These are phyloP conservation scores for Didymella sp. DNA, from an alignment of 2,329 filamentous ascomycete species.

Conservation along the genomic window DNA sequence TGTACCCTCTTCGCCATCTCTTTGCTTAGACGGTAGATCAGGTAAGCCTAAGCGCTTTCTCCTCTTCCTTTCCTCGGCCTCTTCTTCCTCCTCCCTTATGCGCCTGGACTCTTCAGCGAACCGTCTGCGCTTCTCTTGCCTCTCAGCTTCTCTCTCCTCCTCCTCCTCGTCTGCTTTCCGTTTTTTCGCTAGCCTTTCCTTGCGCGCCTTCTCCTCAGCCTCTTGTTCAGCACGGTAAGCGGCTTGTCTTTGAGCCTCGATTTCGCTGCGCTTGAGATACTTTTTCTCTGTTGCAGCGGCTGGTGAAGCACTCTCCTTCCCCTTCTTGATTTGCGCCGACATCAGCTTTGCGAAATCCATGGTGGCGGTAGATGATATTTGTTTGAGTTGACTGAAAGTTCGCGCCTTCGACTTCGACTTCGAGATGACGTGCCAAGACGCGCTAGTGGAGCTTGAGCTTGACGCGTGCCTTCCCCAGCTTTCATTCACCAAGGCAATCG, in stretches of 20 bases:
- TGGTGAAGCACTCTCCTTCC: slow-evolving; percentile 61
- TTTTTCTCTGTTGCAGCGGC: slow-evolving; percentile 59
- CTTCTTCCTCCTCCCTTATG: slow-evolving; percentile 74
- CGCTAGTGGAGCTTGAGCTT: slow-evolving; percentile 31
- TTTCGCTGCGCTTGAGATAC: slow-evolving; percentile 83
- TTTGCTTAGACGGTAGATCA: slow-evolving; percentile 66
- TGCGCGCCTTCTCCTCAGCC: slow-evolving; percentile 72
- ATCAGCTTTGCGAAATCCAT: slow-evolving; percentile 98
- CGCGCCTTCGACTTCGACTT: not conserved
- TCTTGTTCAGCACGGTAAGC: slow-evolving; percentile 84
- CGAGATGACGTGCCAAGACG: slow-evolving; percentile 16
- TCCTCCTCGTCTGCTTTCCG: slow-evolving; percentile 90
- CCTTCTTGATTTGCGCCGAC: slow-evolving; percentile 88
- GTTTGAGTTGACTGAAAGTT: not conserved
- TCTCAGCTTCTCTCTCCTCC: slow-evolving; percentile 68
- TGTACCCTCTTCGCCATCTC: slow-evolving; percentile 54
- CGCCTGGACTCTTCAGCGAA: slow-evolving; percentile 81
- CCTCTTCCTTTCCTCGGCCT: slow-evolving; percentile 73
- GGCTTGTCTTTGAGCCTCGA: slow-evolving; percentile 81
- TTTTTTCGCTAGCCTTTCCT: slow-evolving; percentile 75
- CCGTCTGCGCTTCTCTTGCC: slow-evolving; percentile 81
- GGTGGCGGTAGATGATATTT: slow-evolving; percentile 14
- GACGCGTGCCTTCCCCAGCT: slow-evolving; percentile 11
- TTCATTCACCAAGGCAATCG: not conserved
- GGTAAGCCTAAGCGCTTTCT: slow-evolving; percentile 82